These are phyloP conservation scores for Collybiopsis luxurians DNA, from an alignment of 768 basidiomycete genomes.

Conservation along the genomic window DNA sequence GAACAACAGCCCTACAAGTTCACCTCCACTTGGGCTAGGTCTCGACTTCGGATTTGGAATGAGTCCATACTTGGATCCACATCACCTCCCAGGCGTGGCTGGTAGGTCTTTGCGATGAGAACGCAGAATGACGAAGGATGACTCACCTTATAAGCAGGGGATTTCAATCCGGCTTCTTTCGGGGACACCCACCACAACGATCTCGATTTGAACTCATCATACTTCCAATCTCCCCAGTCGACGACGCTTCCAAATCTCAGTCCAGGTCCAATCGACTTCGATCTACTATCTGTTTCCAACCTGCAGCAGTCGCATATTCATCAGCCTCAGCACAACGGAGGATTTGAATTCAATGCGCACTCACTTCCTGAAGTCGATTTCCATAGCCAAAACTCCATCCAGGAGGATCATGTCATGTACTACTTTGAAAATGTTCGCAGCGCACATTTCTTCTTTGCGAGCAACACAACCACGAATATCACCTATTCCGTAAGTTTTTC, in stretches of 20 bases:
- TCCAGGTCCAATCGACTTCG: constrained; percentile 23
- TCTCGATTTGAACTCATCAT: constrained; percentile 26
- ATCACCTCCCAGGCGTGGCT: constrained; percentile 35
- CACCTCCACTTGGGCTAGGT: constrained; percentile 22
- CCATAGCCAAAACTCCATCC: constrained; percentile 38
- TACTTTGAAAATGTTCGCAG: constrained; percentile 74
- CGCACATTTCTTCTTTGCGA: constrained; percentile 64
- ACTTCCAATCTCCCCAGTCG: constrained; percentile 27
- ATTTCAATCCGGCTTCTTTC: constrained; percentile 34
- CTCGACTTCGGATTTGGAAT: constrained; percentile 17
- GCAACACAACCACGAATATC: constrained; percentile 57
- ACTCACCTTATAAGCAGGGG: constrained; percentile 24
- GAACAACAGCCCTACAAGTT: constrained; percentile 14
- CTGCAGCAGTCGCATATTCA: constrained; percentile 18
- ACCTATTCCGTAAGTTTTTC: constrained; percentile 57
- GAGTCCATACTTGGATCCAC: constrained; percentile 18
- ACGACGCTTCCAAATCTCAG: constrained; percentile 26
- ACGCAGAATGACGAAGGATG: constrained; percentile 15
- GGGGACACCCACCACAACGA: constrained; percentile 27
- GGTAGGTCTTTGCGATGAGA: constrained; percentile 31
- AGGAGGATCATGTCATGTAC: constrained; percentile 63
- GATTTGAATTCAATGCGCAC: constrained; percentile 31
- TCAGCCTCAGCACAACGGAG: constrained; percentile 13
- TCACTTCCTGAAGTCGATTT: constrained; percentile 22
- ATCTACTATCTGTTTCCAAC: constrained; percentile 30